Conservation (phyloP, 441 rosid genomes). For the Pelargonium fulgidum region DNA sequence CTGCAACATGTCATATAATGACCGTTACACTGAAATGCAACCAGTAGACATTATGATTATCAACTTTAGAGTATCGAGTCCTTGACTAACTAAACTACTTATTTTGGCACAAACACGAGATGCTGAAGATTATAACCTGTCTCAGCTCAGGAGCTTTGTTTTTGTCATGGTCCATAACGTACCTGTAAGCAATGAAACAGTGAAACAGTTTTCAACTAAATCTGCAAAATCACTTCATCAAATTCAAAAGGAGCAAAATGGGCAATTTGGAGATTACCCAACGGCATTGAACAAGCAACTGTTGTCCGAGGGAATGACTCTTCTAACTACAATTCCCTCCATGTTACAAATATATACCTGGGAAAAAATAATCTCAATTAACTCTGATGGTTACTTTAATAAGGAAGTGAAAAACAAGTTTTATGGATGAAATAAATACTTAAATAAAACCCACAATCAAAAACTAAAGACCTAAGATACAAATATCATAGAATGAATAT, state of each 20-base stretch:
- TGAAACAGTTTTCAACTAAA: background rate
- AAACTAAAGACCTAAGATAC: background rate
- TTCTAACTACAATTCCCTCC: slow-evolving; percentile 75
- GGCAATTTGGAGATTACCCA: slow-evolving; percentile 40
- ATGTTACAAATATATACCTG: slow-evolving; percentile 29
- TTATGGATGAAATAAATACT: background rate
- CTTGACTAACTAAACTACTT: background rate
- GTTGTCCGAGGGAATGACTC: slow-evolving; percentile 92
- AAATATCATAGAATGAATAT: background rate
- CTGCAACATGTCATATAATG: background rate
- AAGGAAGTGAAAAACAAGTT: background rate
- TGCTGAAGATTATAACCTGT: slow-evolving; percentile 16
- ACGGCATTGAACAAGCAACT: slow-evolving; percentile 93
- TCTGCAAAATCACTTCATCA: slow-evolving; percentile 11
- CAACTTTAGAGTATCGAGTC: too few relatives aligned
- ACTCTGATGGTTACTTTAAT: background rate
- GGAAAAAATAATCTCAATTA: background rate
- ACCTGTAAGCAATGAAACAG: slow-evolving; percentile 38
- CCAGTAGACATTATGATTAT: background rate
- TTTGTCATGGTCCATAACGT: slow-evolving; percentile 78
- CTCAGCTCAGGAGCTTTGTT: slow-evolving; percentile 23
- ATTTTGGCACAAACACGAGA: background rate
- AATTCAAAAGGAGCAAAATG: slow-evolving; percentile 11
- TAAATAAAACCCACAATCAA: background rate
- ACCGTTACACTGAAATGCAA: background rate